phyloP scores from a whole-genome alignment of 352 stramenopile genomes.

The Globisporangium okanoganense region DNA sequence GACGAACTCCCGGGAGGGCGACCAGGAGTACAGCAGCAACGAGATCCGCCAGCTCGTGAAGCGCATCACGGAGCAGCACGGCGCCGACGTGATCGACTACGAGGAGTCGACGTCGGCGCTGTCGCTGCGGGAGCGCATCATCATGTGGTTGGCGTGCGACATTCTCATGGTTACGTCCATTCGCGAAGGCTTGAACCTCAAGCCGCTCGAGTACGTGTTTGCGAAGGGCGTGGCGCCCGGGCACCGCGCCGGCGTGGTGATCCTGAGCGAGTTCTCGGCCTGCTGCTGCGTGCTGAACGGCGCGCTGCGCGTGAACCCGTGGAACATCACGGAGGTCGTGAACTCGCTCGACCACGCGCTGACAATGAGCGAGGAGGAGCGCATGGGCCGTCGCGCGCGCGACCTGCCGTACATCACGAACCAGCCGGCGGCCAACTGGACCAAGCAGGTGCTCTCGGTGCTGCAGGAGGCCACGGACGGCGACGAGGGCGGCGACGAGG shows the following conservation, averaged over 20 bases:
- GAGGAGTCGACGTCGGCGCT: constrained; percentile 82
- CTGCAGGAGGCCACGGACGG: constrained; percentile 76
- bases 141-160: constrained; percentile 93
- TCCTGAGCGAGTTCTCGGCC: constrained; percentile 96
- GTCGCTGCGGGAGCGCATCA: constrained; percentile 89
- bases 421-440: constrained; percentile 93
- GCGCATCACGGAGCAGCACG: constrained; percentile 71
- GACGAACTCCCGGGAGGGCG: constrained; percentile 82
- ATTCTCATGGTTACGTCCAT: constrained; percentile 96
- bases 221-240: constrained; percentile 57
- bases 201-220: constrained; percentile 95
- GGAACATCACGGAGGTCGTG: constrained; percentile 92
- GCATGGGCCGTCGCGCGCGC: constrained; percentile 85
- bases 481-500: constrained; percentile 65
- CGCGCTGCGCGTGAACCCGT: constrained; percentile 96
- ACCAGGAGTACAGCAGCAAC: constrained; percentile 88
- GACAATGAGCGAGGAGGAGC: constrained; percentile 90
- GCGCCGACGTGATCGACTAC: constrained; percentile 81
- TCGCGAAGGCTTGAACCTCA: constrained; percentile 97
- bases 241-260: constrained; percentile 90
- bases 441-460: constrained; percentile 92
- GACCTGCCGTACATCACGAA: constrained; percentile 97
- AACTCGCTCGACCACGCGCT: constrained; percentile 92
- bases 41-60: constrained; percentile 83
- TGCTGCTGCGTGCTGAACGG: constrained; percentile 96